Conservation (phyloP, 306 rosid species). For the Astragalus membranaceus region DNA sequence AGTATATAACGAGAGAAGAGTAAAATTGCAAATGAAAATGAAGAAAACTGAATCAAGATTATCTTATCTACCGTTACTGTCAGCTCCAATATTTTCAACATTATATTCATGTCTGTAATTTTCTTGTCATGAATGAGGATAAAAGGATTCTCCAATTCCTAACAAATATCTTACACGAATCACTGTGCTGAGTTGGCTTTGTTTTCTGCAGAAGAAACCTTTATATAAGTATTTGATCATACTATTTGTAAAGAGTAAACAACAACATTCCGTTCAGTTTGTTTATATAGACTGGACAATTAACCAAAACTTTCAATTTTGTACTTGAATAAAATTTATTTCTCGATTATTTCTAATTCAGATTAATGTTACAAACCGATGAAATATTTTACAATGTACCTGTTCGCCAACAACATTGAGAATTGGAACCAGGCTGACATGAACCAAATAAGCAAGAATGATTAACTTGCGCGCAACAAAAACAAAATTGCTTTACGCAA, state of each 20-base stretch:
- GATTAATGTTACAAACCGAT: background rate
- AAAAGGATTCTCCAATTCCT: slow-evolving; percentile 89
- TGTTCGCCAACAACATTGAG: slow-evolving; percentile 83
- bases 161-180: no score
- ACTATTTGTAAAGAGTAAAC: background rate
- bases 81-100: slow-evolving; percentile 69
- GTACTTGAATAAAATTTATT: background rate
- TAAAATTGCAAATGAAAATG: slow-evolving; percentile 15
- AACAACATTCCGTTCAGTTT: background rate
- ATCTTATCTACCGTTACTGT: slow-evolving; percentile 54
- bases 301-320: background rate
- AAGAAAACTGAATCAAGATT: slow-evolving; percentile 5
- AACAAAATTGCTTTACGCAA: background rate
- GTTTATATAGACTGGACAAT: background rate
- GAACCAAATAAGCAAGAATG: slow-evolving; percentile 42
- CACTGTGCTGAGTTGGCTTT: slow-evolving; percentile 91
- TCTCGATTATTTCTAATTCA: background rate
- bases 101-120: slow-evolving; percentile 67
- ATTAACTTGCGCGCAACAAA: slow-evolving; percentile 4
- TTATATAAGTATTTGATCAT: background rate
- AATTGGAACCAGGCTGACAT: slow-evolving; percentile 81
- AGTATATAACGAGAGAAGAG: slow-evolving; percentile 18
- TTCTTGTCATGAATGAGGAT: slow-evolving; percentile 88
- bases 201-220: slow-evolving; percentile 56
- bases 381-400: slow-evolving; percentile 38